Evolutionary conservation across 2,329 filamentous ascomycete species (phyloP), one percentile per base, ranked within the genome.

Genomic region (Trichoderma guizhouense): DNA sequence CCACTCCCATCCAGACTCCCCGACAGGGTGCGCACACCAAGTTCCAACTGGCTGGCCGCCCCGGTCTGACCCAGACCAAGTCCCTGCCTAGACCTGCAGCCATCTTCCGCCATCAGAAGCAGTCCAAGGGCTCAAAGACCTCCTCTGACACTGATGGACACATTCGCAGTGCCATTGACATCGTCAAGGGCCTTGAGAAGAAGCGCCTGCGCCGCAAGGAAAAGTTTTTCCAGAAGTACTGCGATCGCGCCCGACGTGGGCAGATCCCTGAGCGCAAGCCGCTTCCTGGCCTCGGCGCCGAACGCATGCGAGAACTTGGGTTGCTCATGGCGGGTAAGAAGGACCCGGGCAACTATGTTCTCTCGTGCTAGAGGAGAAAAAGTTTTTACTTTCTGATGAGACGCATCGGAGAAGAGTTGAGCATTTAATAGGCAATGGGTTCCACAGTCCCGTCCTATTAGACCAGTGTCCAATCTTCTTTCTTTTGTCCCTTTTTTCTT

Each of bases 191-290:
- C 9, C 88, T 99, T 1, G 96, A 99, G 84, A 92, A 93, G 82
- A 98, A 97, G 84, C 92, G 95, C 30, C 93, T 96, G 83, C 91
- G 96, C 75, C 92, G 96, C 76, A 94, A 92, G 83, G 95, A 98
- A 82, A 97, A 98, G 82, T 92, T 94, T 78, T 92, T 93, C 79
- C 92, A 95, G 77, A 96, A 97, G 81, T 92, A 95, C 79, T 97
- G 93, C 84, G 91, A 94, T 79, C 93, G 94, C 77, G 91, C 91
- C 71, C 90, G 91, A 74, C 94, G 94, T 78, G 88, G 88, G 14
- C 86, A 89, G 76, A 85, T 88, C 26, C 83, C 84, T 4, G 87
- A 88, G 76, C 89, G 91, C 76, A 91, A 89, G 76, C 90, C 93
- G 69, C 87, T 91, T 77, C 93, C 93, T 51, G 96, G 96, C 70